Conservation (phyloP, 2,329 filamentous ascomycete species). For the Ascochyta viciae-villosae region DNA sequence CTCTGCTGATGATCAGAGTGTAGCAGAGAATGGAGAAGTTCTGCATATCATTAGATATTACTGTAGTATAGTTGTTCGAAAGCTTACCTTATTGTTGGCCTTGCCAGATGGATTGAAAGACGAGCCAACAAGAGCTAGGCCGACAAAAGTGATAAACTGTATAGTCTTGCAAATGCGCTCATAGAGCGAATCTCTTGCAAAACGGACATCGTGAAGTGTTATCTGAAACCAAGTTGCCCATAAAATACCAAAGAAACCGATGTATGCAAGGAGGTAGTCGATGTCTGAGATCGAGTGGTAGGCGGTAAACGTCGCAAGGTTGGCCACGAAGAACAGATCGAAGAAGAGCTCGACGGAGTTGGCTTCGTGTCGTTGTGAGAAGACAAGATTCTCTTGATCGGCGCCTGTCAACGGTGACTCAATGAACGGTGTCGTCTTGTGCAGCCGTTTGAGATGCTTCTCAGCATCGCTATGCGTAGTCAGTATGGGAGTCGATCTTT, state of each 20-base stretch:
- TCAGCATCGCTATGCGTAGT: conserved; percentile 39
- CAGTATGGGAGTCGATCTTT: conserved; percentile 11
- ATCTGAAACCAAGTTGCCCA: conserved; percentile 51
- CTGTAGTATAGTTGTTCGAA: not conserved
- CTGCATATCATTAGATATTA: conserved; percentile 22
- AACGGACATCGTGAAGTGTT: conserved; percentile 51
- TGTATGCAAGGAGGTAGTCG: conserved; percentile 44
- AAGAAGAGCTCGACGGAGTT: conserved; percentile 50
- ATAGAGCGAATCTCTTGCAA: conserved; percentile 48
- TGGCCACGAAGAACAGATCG: conserved; percentile 43
- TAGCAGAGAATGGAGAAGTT: conserved; percentile 48
- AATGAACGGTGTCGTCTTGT: conserved; percentile 44
- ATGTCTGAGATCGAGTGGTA: conserved; percentile 49
- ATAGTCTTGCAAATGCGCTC: conserved; percentile 48
- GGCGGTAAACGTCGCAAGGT: conserved; percentile 50
- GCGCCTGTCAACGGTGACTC: conserved; percentile 47
- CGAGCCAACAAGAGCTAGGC: conserved; percentile 46
- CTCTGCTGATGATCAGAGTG: conserved; percentile 44
- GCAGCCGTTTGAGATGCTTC: conserved; percentile 45
- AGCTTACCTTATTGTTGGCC: conserved; percentile 38
- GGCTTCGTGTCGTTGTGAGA: conserved; percentile 50
- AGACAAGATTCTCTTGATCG: conserved; percentile 45
- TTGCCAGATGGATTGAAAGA: conserved; percentile 42
- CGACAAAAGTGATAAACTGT: conserved; percentile 49
- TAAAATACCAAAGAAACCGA: conserved; percentile 49